Evolutionary conservation across 2,329 filamentous ascomycete genomes (phyloP).

Genomic region (Ascomycota sp.): DNA sequence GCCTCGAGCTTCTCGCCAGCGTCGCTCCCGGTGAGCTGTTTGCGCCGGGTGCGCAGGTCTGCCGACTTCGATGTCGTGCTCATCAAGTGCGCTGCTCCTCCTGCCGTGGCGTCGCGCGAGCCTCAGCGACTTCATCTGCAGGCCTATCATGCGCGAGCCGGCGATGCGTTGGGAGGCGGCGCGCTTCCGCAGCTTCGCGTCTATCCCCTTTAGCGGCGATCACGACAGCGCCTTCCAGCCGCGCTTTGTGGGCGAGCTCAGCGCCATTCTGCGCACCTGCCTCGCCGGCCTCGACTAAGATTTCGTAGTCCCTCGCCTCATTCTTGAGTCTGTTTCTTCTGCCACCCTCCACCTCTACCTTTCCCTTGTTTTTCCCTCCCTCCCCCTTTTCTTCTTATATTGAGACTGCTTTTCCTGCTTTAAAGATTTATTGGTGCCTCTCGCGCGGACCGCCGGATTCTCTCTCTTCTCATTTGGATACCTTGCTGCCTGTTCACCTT

Average conservation of each 20-base stretch:
- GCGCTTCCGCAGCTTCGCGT: conserved; percentile 5
- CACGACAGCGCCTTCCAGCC: conserved; percentile 7
- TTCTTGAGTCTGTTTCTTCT: no score
- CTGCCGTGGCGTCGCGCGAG: conserved; percentile 1
- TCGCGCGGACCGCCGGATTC: no score
- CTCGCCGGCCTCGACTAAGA: conserved; percentile 3
- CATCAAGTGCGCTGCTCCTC: conserved; percentile 5
- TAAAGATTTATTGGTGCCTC: no score
- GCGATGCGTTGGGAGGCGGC: conserved; percentile 6
- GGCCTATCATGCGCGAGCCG: conserved; percentile 5
- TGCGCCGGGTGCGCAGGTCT: conserved; percentile 1
- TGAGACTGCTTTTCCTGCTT: neutral
- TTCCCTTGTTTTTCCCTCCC: neutral
- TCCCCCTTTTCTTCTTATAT: neutral
- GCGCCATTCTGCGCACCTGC: conserved; percentile 4
- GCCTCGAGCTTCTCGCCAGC: conserved; percentile 5
- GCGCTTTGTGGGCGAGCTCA: conserved; percentile 5
- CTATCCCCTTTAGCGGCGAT: conserved; percentile 6
- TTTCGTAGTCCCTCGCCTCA: neutral
- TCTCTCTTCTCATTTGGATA: no score
- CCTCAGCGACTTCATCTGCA: conserved; percentile 1
- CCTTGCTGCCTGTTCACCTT: no score
- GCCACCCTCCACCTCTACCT: neutral
- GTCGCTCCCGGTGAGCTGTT: conserved; percentile 6
- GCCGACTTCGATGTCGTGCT: conserved; percentile 6